These are phyloP conservation scores for Aspergillus cristatus DNA, from an alignment of 495 filamentous ascomycete species.

Conservation along the genomic window DNA sequence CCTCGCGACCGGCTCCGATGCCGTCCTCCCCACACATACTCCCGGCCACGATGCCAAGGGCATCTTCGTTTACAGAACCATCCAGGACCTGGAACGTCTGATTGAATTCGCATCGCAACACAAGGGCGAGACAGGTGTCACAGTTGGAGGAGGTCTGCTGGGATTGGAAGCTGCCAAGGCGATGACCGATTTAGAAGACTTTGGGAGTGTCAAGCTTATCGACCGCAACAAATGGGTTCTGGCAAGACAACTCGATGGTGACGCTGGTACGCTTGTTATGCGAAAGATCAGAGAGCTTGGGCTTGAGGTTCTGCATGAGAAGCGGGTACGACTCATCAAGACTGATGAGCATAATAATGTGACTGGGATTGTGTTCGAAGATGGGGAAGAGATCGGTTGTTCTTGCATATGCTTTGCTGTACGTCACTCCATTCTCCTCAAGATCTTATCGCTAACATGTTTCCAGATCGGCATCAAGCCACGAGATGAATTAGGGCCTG, in stretches of 20 bases:
- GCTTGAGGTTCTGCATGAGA: constrained; percentile 73
- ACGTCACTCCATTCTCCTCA: constrained; percentile 16
- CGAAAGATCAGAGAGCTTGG: constrained; percentile 77
- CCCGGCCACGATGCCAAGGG: constrained; percentile 80
- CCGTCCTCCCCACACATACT: constrained; percentile 68
- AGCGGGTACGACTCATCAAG: constrained; percentile 65
- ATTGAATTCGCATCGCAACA: constrained; percentile 61
- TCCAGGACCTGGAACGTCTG: constrained; percentile 72
- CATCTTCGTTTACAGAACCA: constrained; percentile 92
- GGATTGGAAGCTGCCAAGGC: constrained; percentile 93
- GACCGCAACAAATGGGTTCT: constrained; percentile 89
- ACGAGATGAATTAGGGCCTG: constrained; percentile 68
- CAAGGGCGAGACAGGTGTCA: constrained; percentile 62
- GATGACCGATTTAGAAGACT: constrained; percentile 81
- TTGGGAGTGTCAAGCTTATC: constrained; percentile 69
- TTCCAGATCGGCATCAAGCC: constrained; percentile 68
- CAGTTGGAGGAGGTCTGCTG: constrained; percentile 85
- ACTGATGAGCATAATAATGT: constrained; percentile 58
- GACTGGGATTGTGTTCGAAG: constrained; percentile 70
- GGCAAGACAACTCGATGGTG: constrained; percentile 73
- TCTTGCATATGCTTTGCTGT: constrained; percentile 84
- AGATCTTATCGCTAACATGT: constrained; percentile 2
- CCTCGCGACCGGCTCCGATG: constrained; percentile 87
- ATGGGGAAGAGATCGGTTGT: constrained; percentile 75
- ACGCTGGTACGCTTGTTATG: constrained; percentile 77